These are phyloP conservation scores for Plicaturopsis crispa DNA, from an alignment of 768 basidiomycete genomes.

Conservation along the genomic window DNA sequence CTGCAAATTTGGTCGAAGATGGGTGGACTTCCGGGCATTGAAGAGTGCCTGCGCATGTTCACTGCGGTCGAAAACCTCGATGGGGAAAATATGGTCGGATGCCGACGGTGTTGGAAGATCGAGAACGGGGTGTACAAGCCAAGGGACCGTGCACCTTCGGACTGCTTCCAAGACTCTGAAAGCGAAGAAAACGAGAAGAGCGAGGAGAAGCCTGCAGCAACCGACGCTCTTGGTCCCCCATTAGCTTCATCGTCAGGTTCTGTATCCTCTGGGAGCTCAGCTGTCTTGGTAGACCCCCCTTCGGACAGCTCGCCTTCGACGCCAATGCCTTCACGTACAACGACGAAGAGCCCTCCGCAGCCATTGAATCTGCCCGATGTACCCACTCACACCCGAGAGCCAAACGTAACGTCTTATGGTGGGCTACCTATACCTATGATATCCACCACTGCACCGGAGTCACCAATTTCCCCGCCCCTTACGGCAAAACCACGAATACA, in stretches of 20 bases:
- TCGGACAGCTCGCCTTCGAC: conserved; percentile 12
- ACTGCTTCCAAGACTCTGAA: conserved; percentile 17
- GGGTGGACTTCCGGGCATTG: conserved; percentile 49
- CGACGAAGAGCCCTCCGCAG: conserved; percentile 15
- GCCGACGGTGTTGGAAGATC: conserved; percentile 91
- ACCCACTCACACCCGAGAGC: conserved; percentile 8
- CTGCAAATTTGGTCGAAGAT: conserved; percentile 37
- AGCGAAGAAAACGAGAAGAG: conserved; percentile 23
- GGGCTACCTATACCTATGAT: conserved; percentile 47
- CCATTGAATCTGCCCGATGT: conserved; percentile 14
- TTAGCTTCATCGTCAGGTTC: conserved; percentile 23
- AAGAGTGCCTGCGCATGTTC: conserved; percentile 81
- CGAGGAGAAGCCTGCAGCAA: conserved; percentile 14
- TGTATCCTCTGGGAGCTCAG: conserved; percentile 27
- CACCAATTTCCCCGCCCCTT: conserved; percentile 18
- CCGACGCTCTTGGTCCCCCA: conserved; percentile 17
- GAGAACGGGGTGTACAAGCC: conserved; percentile 55
- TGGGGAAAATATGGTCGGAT: conserved; percentile 92
- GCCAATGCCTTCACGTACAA: conserved; percentile 13
- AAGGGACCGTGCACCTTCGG: conserved; percentile 5
- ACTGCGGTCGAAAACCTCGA: conserved; percentile 91
- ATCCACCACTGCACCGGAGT: conserved; percentile 40
- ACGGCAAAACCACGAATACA: conserved; percentile 10
- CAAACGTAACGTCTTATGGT: conserved; percentile 22
- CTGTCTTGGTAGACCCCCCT: conserved; percentile 15